Evolutionary conservation across 768 basidiomycete species (phyloP).

Genomic region (Baorangia bicolor): DNA sequence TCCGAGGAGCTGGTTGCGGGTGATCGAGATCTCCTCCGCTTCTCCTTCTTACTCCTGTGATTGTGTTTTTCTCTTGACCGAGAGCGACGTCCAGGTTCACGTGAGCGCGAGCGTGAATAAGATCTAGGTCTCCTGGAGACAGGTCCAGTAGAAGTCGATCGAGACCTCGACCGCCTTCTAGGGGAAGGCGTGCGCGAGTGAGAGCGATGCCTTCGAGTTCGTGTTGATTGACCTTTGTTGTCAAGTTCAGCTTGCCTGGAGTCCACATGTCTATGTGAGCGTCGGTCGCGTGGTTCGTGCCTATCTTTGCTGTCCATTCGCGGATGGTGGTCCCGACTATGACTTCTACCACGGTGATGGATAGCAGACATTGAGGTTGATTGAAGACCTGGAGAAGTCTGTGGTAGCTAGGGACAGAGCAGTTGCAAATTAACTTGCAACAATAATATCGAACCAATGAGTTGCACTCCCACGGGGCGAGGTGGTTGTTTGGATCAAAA

Average conservation of each 20-base stretch:
- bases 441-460: neutral
- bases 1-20: constrained; percentile 44
- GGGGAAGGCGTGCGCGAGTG: constrained; percentile 25
- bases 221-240: constrained; percentile 5
- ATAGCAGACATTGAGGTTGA: constrained; percentile 20
- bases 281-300: constrained; percentile 20
- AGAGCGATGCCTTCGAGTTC: constrained; percentile 11
- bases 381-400: neutral
- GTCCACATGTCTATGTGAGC: constrained; percentile 15
- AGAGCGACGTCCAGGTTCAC: constrained; percentile 32
- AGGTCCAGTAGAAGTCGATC: constrained; percentile 26
- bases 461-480: neutral
- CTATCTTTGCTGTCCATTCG: constrained; percentile 15
- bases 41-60: constrained; percentile 25
- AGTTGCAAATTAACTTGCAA: neutral
- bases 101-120: constrained; percentile 29
- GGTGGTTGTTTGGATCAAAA: constrained; percentile 29
- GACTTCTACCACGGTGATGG: constrained; percentile 23
- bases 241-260: constrained; percentile 11
- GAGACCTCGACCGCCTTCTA: constrained; percentile 24
- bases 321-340: constrained; percentile 17
- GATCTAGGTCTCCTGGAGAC: constrained; percentile 14
- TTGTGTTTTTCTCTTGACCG: constrained; percentile 33
- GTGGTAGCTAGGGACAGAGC: neutral
- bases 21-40: constrained; percentile 35